Percentiles rank a stretch among this genome's conserved stretches.
Conservation (phyloP, 2,329 filamentous ascomycete genomes). For the Chrysoporthe puriensis region DNA sequence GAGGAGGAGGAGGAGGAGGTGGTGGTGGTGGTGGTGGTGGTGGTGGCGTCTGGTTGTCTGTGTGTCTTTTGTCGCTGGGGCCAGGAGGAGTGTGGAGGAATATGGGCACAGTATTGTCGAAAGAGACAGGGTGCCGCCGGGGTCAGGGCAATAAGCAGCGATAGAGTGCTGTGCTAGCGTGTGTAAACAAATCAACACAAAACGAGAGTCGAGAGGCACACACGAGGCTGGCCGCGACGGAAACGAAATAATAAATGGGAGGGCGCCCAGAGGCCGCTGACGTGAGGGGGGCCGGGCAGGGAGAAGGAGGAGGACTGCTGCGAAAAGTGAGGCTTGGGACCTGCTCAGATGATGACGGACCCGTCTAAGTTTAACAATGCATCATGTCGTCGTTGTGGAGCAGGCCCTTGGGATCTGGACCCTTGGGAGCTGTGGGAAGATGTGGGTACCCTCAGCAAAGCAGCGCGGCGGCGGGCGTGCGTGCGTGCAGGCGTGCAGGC, state of each 20-base stretch:
- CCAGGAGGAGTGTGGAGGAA: too few relatives aligned
- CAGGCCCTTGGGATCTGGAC: conserved; percentile 7
- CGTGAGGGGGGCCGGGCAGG: background rate
- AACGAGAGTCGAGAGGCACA: background rate
- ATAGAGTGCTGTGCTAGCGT: too few relatives aligned
- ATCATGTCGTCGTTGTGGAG: conserved; percentile 14
- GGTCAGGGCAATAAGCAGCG: too few relatives aligned
- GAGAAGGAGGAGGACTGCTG: background rate
- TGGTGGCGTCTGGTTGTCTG: too few relatives aligned
- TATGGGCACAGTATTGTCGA: too few relatives aligned
- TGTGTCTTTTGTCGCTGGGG: too few relatives aligned
- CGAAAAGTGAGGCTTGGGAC: conserved; percentile 8
- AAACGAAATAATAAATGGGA: background rate
- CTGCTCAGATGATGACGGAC: conserved; percentile 12
- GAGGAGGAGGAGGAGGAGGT: too few relatives aligned
- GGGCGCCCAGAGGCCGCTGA: background rate
- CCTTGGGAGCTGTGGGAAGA: background rate
- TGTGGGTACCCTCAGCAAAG: background rate
- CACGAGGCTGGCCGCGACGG: background rate
- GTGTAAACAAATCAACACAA: too few relatives aligned
- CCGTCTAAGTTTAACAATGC: conserved; percentile 16
- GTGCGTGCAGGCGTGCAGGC: too few relatives aligned
- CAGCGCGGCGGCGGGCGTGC: too few relatives aligned
- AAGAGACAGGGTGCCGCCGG: too few relatives aligned
- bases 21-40: too few relatives aligned